Evolutionary conservation across 2,329 filamentous ascomycete species (phyloP), one percentile per base, ranked within the genome.

Genomic region (Periconia sp.): DNA sequence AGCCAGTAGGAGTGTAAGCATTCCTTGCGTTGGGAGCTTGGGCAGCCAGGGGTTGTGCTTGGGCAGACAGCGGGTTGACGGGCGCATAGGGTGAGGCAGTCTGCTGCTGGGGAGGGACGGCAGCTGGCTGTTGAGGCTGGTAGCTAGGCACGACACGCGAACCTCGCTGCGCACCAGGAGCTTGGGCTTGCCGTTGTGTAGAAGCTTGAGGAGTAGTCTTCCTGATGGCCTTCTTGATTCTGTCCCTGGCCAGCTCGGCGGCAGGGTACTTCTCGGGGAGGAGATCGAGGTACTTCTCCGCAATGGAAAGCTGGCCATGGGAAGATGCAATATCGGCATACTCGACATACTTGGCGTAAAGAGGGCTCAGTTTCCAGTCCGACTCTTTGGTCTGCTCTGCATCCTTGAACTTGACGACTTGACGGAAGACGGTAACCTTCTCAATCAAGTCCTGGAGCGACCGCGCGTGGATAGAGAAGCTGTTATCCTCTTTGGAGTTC

Each of bases 331-430:
- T 92, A 70, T 99, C 93, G 14, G 94, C 93, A 72, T 97, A 99
- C 76, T 99, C 94, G 27, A 90, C 88, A 71, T 99, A 99, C 76
- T 96, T 96, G 72, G 92, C 88, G 74, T 99, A 99, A 49, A 99
- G 79, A 2, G 87, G 82, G 37, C 86, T 83, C 55, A 99, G 85
- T 77, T 96, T 97, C 93, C 93, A 99, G 63, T 88, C 90, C 1
- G 87, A 86, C 10, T 84, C 81, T 62, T 90, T 84, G 45, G 78
- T 77, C 59, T 85, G 84, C 68, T 97, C 92, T 9, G 77, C 75
- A 70, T 99, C 94, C 64, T 89, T 79, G 79, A 97, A 99, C 68
- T 93, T 92, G 57, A 92, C 92, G 42, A 97, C 92, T 62, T 94
- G 85, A 50, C 94, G 88, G 86, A 99, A 99, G 50, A 99, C 85